Base-by-base conservation (phyloP, 192 early-diverging fungal genomes). In the Powellomyces hirtus region DNA sequence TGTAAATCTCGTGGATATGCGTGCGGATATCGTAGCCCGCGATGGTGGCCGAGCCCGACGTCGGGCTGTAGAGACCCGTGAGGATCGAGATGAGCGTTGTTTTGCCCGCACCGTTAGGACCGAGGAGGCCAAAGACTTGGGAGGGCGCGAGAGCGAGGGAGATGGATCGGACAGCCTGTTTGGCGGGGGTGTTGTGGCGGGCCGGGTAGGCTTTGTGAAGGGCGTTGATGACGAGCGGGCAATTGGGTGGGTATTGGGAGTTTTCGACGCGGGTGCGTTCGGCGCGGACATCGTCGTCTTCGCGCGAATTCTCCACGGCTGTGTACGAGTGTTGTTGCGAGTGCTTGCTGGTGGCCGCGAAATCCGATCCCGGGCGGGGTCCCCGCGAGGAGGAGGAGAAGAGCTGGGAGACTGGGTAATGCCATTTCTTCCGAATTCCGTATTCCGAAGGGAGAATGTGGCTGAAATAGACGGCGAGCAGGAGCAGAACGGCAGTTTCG, bases 81-180 rank as follows among this genome's bases (percentile, higher is more conserved):
- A 92, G 72, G 53, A 91, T 89, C 27, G 73, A 75, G 38, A 91
- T 89, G 51, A 91, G 70, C 5, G 90, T 89, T n/a, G 90, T 87
- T 74, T 91, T 91, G 40, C 90, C 90, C 2, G 88, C 87, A 11
- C 87, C 85, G 49, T 89, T 89, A 14, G 84, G 85, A 26, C 88
- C 86, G 7, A 89, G 72, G 52, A 91, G 66, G 22, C 89, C 88
- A 71, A 79, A 79, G 79, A 52, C 81, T 29, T 60, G 36, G n/a
- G 34, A 33, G 38, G 59, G 71, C 46, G 89, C 88, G 11, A 84
- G 82, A 4, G 84, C 84, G 62, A 89, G 77, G 4, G 83, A 85
- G 10, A 90, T 81, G 62, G 88, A 79, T 62, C 87, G 78, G n/a
- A 90, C 86, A 2, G 86, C 89, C 11, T 87, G 42, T 64, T 90